Base-by-base conservation (phyloP, 164 flowering plant genomes). In the Protea cynaroides region DNA sequence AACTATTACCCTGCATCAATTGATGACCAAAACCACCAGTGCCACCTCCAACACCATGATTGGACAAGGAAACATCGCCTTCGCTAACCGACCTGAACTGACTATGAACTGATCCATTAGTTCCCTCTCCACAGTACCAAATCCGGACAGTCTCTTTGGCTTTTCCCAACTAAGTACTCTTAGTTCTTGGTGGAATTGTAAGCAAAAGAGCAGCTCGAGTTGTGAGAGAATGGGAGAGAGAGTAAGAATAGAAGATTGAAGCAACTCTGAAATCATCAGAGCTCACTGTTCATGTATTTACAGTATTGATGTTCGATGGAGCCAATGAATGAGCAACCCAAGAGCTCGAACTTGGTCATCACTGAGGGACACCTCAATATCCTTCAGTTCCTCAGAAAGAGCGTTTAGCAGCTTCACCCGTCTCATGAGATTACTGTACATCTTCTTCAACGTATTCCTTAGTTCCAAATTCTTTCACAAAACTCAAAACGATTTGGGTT, bases 81-180 rank as follows among this genome's bases (percentile, higher is more conserved):
- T 94, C 97, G 0, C 92, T 93, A 44, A 94, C 69, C 0, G 99
- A 95, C 72, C 79, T 86, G 68, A 92, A 92, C 72, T 91, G 77
- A 65, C 98, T 93, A 59, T 93, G 98, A 56, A 93, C 98, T 0
- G 98, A 93, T 29, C 97, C 98, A 68, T 92, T 92, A 50, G 98
- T 93, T 62, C 98, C 98, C 68, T 93, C 98, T 15, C 97, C 98
- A 70, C 88, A 72, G 62, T 89, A 69, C 97, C 98, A 92, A 69
- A 88, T 85, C 58, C 81, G 92, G 71, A 89, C 97, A 60, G 60
- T 75, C 89, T 65, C 85, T 82, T 61, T 83, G 46, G 46, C 66
- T 74, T 36, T 81, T 82, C 18, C 97, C 94, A 3, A 76, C 71
- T 7, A 92, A 87, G 56, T 79, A 75, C 65, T 92, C 97, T 52